Evolutionary conservation across 345 rosid species (phyloP).

Genomic region (Citrus trifoliata): DNA sequence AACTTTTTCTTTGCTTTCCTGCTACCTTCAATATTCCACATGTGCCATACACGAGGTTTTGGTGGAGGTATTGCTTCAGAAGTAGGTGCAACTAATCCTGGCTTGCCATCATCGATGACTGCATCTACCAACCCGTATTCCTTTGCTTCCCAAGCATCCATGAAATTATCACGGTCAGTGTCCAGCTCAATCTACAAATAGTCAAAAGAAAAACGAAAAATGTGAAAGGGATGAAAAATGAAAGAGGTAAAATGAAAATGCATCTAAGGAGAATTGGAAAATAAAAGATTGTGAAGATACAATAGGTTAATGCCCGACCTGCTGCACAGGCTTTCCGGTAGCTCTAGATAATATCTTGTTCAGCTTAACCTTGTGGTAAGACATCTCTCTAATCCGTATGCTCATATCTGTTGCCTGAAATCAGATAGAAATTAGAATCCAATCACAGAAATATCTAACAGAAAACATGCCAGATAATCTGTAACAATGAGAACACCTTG

Average conservation of each 20-base stretch:
- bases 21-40: conserved; percentile 74
- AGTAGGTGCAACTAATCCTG: conserved; percentile 83
- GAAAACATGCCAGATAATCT: neutral
- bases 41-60: conserved; percentile 58
- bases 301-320: conserved; percentile 36
- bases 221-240: neutral
- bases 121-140: conserved; percentile 81
- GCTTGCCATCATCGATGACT: conserved; percentile 90
- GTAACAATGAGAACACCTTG: neutral
- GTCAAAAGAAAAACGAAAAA: neutral
- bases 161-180: conserved; percentile 77
- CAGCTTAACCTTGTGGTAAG: conserved; percentile 68
- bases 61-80: conserved; percentile 72
- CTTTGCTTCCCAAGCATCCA: conserved; percentile 96
- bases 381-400: conserved; percentile 74
- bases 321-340: conserved; percentile 69
- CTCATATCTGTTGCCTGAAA: conserved; percentile 74
- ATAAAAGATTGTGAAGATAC: neutral
- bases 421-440: conserved; percentile 12
- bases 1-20: conserved; percentile 52
- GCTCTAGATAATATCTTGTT: conserved; percentile 76
- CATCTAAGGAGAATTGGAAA: neutral
- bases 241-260: neutral
- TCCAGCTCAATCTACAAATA: conserved; percentile 64
- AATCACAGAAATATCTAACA: neutral